Evolutionary conservation across 805 yeast species (phyloP).

Genomic region (Kazachstania africana): DNA sequence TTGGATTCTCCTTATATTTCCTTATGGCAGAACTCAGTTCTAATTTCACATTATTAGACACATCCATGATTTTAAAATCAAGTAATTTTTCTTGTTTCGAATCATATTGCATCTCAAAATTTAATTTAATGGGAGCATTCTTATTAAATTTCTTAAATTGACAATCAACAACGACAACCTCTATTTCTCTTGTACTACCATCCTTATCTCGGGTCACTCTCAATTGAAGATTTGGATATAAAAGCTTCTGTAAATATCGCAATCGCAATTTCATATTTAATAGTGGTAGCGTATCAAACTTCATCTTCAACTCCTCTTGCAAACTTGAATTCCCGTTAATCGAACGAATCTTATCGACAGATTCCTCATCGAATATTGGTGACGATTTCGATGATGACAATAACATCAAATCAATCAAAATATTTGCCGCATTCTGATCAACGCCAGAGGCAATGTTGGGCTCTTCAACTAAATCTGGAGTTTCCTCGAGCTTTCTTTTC

Average conservation of each 20-base stretch:
- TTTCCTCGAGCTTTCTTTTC: slow-evolving; percentile 2
- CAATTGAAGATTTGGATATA: slow-evolving; percentile 10
- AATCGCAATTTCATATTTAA: slow-evolving; percentile 15
- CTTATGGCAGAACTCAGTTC: not conserved
- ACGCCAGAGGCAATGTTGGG: not conserved
- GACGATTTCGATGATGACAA: slow-evolving; percentile 2
- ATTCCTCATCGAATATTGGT: not conserved
- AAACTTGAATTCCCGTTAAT: slow-evolving; percentile 12
- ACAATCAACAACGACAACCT: not conserved
- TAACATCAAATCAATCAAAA: slow-evolving; percentile 8
- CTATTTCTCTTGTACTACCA: not conserved
- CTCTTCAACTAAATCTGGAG: slow-evolving; percentile 1
- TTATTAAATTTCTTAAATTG: not conserved
- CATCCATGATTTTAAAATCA: slow-evolving; percentile 2
- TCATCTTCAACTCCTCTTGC: slow-evolving; percentile 12
- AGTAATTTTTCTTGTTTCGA: not conserved
- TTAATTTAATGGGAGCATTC: not conserved
- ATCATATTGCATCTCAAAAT: slow-evolving; percentile 1
- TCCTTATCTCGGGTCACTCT: not conserved
- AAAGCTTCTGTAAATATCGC: slow-evolving; percentile 7
- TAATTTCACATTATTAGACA: not conserved
- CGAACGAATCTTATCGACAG: not conserved
- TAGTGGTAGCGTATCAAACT: slow-evolving; percentile 21
- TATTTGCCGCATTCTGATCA: slow-evolving; percentile 6
- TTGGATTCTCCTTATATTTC: slow-evolving; percentile 1